Conservation (phyloP, 306 rosid genomes). For the Vicia sativa region DNA sequence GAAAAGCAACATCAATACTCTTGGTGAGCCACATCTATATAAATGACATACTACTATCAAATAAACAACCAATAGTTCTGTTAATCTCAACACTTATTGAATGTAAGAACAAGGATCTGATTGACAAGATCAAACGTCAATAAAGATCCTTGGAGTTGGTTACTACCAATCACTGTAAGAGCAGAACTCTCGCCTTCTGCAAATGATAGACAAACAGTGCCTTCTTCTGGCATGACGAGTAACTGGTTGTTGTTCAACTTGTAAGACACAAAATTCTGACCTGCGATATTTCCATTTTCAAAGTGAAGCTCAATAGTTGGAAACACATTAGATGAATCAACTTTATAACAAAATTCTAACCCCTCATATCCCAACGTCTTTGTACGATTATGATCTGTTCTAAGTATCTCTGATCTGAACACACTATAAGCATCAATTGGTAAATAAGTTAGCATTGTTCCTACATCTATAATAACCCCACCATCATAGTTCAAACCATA, state of each 20-base stretch:
- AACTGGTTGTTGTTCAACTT: conserved; percentile 31
- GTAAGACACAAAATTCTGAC: conserved; percentile 33
- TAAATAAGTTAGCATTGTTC: conserved; percentile 31
- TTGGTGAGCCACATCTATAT: background rate
- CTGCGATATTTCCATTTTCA: conserved; percentile 39
- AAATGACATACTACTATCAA: background rate
- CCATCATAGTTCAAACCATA: conserved; percentile 51
- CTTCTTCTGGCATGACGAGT: background rate
- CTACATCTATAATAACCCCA: conserved; percentile 43
- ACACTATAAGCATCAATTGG: conserved; percentile 43
- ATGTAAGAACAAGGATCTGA: conserved; percentile 34
- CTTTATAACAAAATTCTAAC: conserved; percentile 44
- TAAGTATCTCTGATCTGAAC: conserved; percentile 34
- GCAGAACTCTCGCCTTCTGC: conserved; percentile 34
- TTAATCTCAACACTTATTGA: conserved; percentile 31
- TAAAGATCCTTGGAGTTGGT: conserved; percentile 39
- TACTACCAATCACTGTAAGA: conserved; percentile 45
- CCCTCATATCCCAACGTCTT: conserved; percentile 7
- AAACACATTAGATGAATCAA: conserved; percentile 31
- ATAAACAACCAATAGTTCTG: background rate
- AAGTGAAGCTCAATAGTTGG: conserved; percentile 43
- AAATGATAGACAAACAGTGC: conserved; percentile 39
- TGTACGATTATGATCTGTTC: conserved; percentile 18
- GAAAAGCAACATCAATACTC: background rate
- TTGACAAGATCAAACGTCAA: conserved; percentile 35